Evolutionary conservation across 73 alveolate species (phyloP), one percentile per base, ranked within the genome.

Genomic region (Paramecium bursaria): DNA sequence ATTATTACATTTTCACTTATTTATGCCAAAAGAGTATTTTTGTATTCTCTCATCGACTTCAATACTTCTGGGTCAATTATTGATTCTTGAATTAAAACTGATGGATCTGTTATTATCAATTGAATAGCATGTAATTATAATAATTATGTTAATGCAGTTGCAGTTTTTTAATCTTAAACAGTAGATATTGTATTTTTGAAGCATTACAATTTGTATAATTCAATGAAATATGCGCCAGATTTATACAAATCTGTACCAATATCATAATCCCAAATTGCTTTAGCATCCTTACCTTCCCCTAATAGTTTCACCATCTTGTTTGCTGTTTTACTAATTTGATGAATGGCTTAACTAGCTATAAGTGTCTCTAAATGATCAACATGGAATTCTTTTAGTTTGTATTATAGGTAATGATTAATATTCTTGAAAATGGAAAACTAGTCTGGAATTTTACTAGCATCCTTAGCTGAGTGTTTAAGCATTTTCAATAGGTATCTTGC

Each of bases 401-500:
- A 21, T 39, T 33, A 14, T 3, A 67, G 4, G 46, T 67, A 67
- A 26, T 29, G 5, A 39, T 1, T 3, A 67, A 67, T 57, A 21
- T 46, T 67, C 33, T 39, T 67, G 27, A 67, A 67, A 39, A 67
- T 39, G 33, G 27, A 17, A 42, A 67, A 67, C 11, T 67, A 67
- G 19, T 33, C 30, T n/a, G 82, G 82, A 2, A 67, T 67, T 42
- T 67, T 67, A 25, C 44, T 15, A 2, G 53, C 60, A 21, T 67
- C 2, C 35, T 67, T 67, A 39, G 33, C 33, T 9, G 60, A 35
- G 22, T 44, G 17, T 42, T 67, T 15, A 11, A 87, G 19, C n/a
- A 86, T 50, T 85, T 92, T 92, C n/a, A 92, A 23, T 17, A 92
- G 21, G 51, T 35, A 85, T 25, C 89, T 86, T 11, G 95, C 92